These are phyloP conservation scores for Ajuga chamaepitys DNA, from an alignment of 257 asterid genomes.

Conservation along the genomic window DNA sequence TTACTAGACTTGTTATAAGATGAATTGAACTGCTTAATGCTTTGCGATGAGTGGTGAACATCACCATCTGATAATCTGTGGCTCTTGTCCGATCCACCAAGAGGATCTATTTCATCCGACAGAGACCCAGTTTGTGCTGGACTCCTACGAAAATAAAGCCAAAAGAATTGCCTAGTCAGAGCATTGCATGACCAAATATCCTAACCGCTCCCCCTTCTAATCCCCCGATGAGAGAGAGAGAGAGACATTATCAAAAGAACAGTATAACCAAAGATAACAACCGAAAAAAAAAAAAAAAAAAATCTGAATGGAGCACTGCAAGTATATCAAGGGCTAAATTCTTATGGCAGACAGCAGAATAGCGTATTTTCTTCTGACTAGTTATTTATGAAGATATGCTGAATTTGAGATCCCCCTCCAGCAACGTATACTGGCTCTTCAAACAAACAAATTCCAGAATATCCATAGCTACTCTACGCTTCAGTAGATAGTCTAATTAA, in stretches of 20 bases:
- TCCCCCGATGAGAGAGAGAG: not conserved
- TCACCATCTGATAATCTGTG: conserved; percentile 40
- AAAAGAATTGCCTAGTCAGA: conserved; percentile 12
- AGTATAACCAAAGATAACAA: not conserved
- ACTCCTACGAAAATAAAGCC: conserved; percentile 41
- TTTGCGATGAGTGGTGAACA: conserved; percentile 25
- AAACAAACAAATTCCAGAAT: not conserved
- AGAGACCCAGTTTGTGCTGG: conserved; percentile 58
- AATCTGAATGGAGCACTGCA: not conserved
- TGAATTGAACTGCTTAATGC: conserved; percentile 30
- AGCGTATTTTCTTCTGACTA: not conserved
- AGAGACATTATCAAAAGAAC: not conserved
- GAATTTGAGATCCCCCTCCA: not conserved
- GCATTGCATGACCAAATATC: conserved; percentile 11
- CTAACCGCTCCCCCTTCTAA: not conserved
- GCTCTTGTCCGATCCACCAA: conserved; percentile 50
- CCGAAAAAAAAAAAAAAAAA: not conserved
- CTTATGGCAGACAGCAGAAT: not conserved
- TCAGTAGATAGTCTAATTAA: not conserved
- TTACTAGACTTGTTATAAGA: conserved; percentile 37
- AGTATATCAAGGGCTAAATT: not conserved
- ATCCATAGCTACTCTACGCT: not conserved
- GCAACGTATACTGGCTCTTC: not conserved
- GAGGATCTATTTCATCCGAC: conserved; percentile 66
- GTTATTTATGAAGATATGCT: not conserved